phyloP scores from a whole-genome alignment of 1,139 yeast species.

The Hemisphaericaspora xylofermentans region DNA sequence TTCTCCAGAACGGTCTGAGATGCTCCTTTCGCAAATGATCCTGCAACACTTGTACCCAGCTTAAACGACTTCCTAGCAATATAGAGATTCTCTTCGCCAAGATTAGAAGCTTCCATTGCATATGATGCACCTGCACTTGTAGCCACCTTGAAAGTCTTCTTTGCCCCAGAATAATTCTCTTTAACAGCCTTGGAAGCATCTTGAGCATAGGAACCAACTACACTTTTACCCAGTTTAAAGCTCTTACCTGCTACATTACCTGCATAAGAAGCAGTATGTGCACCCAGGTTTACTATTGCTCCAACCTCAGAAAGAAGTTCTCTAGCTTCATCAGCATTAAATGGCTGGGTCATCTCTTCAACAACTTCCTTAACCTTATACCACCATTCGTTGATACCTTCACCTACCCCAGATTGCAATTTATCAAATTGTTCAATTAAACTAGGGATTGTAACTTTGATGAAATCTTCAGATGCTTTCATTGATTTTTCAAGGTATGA shows the following conservation, averaged over 20 bases:
- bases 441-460: conserved; percentile 6
- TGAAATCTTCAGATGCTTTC: conserved; percentile 17
- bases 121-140: conserved; percentile 9
- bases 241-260: conserved; percentile 3
- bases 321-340: conserved; percentile 2
- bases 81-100: neutral
- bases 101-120: neutral
- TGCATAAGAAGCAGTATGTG: neutral
- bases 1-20: neutral
- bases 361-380: conserved; percentile 1
- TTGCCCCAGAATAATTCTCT: neutral
- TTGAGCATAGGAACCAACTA: conserved; percentile 6
- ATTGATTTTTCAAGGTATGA: conserved; percentile 18
- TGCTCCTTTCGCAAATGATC: conserved; percentile 4
- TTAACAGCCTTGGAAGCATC: neutral
- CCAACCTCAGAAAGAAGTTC: neutral
- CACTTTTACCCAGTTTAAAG: conserved; percentile 7
- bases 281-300: neutral
- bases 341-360: conserved; percentile 2
- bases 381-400: conserved; percentile 5
- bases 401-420: conserved; percentile 4
- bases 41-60: conserved; percentile 5
- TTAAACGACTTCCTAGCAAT: no score
- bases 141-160: no score
- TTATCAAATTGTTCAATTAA: conserved; percentile 6